phyloP scores from a whole-genome alignment of 176 grass and related monocot species.

The Carex kokanica region DNA sequence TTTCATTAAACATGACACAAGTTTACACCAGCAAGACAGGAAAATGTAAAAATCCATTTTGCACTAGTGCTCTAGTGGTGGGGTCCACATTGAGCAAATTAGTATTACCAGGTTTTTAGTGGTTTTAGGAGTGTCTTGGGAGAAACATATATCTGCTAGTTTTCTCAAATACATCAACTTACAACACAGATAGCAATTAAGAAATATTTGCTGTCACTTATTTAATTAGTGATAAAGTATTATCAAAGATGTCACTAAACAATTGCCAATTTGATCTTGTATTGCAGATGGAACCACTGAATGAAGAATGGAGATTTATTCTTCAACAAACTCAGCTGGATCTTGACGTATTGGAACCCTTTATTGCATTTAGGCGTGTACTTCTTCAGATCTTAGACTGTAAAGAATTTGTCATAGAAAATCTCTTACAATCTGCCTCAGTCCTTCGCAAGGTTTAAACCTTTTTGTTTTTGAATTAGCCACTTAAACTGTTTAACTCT shows the following conservation, averaged over 20 bases:
- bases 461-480: conserved; percentile 6
- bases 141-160: background rate
- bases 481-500: background rate
- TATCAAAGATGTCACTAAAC: background rate
- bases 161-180: background rate
- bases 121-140: background rate
- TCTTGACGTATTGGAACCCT: conserved; percentile 85
- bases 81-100: background rate
- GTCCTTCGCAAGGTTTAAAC: conserved; percentile 71
- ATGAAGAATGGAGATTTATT: conserved; percentile 80
- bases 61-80: background rate
- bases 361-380: conserved; percentile 74
- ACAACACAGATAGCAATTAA: background rate
- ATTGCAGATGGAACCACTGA: conserved; percentile 58
- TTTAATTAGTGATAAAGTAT: conserved; percentile 1
- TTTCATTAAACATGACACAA: too few relatives aligned
- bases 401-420: conserved; percentile 59
- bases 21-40: too few relatives aligned
- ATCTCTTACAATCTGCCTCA: conserved; percentile 84
- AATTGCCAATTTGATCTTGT: conserved; percentile 16
- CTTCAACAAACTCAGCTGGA: conserved; percentile 54
- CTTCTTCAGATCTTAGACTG: conserved; percentile 72
- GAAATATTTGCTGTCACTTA: background rate
- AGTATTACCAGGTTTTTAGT: background rate
- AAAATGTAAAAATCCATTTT: background rate